Conservation (phyloP, 2,329 filamentous ascomycete genomes). For the Aspergillus carbonarius region DNA sequence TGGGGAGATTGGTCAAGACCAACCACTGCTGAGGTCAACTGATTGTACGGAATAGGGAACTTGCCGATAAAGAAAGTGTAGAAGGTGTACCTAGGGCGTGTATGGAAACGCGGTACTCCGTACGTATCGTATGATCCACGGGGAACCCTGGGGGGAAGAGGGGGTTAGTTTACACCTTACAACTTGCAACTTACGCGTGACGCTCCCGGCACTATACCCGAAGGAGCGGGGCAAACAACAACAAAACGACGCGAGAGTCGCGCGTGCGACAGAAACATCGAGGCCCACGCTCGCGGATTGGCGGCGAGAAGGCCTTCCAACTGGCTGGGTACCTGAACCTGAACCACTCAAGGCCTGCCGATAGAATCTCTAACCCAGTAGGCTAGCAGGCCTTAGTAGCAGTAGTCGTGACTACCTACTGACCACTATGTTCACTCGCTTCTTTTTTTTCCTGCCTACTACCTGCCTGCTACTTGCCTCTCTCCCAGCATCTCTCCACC, state of each 20-base stretch:
- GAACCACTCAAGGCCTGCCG: background rate
- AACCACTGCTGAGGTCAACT: no score
- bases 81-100: background rate
- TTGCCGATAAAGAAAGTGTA: no score
- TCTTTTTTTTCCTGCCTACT: conserved; percentile 5
- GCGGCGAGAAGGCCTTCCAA: conserved; percentile 8
- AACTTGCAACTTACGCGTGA: conserved; percentile 23
- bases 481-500: background rate
- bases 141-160: background rate
- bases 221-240: conserved; percentile 24
- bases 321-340: conserved; percentile 8
- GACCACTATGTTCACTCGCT: conserved; percentile 14
- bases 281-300: conserved; percentile 20
- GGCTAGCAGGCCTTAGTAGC: background rate
- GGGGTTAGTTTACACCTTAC: background rate
- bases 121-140: conserved; percentile 17
- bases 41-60: no score
- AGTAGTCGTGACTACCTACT: background rate
- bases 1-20: no score
- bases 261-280: conserved; percentile 23
- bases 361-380: background rate
- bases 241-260: conserved; percentile 32
- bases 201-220: conserved; percentile 27
- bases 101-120: background rate
- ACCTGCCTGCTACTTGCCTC: background rate